phyloP scores from a whole-genome alignment of 352 stramenopile genomes.

The Globisporangium nunn region DNA sequence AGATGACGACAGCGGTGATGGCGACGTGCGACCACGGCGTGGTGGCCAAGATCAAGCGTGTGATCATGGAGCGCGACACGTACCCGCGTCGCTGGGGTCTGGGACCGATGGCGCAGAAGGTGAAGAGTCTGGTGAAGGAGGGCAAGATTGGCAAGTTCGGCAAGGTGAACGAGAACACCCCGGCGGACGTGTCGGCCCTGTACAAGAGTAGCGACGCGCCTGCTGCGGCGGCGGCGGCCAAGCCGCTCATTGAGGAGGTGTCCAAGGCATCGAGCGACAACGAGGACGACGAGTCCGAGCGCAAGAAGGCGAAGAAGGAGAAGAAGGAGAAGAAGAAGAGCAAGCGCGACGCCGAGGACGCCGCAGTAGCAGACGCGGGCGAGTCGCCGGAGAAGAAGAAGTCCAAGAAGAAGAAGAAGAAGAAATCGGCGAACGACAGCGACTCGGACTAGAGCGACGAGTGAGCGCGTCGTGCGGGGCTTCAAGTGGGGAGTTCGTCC shows the following conservation, averaged over 20 bases:
- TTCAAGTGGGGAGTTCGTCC: too few relatives aligned
- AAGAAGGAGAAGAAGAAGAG: slow-evolving; percentile 71
- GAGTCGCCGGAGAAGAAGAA: slow-evolving; percentile 83
- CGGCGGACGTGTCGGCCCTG: slow-evolving; percentile 62
- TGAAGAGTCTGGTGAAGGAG: slow-evolving; percentile 97
- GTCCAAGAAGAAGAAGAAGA: slow-evolving; percentile 87
- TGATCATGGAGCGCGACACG: slow-evolving; percentile 99
- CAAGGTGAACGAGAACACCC: slow-evolving; percentile 86
- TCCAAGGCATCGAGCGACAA: slow-evolving; percentile 23
- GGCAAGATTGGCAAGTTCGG: slow-evolving; percentile 88
- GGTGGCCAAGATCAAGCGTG: slow-evolving; percentile 99
- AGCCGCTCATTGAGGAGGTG: slow-evolving; percentile 58
- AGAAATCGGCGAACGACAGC: slow-evolving; percentile 57
- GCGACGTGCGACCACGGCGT: slow-evolving; percentile 99
- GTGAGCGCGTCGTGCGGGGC: neutral
- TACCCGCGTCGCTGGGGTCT: slow-evolving; percentile 99
- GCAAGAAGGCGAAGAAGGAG: slow-evolving; percentile 63
- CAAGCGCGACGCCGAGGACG: slow-evolving; percentile 61
- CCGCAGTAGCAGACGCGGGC: slow-evolving; percentile 30
- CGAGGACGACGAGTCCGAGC: slow-evolving; percentile 30
- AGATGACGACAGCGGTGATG: slow-evolving; percentile 99
- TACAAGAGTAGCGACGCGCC: slow-evolving; percentile 46
- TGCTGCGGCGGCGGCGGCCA: slow-evolving; percentile 20
- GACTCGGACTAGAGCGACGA: slow-evolving; percentile 51
- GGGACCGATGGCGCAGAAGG: slow-evolving; percentile 98